Conservation (phyloP, 805 yeast genomes). For the Candida fluviatilis region DNA sequence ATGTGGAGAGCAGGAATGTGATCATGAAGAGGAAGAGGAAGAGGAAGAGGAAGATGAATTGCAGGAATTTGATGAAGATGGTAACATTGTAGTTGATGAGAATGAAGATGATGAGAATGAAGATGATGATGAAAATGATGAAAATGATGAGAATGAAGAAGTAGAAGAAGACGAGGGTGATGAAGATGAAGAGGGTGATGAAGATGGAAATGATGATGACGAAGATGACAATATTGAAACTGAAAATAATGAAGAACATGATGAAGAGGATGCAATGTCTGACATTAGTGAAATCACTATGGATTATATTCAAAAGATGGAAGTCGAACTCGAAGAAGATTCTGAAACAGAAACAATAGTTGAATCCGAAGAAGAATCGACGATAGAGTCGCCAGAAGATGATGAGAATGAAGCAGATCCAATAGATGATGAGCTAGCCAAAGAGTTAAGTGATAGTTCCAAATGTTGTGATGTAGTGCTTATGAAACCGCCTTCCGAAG, state of each 20-base stretch:
- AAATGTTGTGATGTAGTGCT: conserved; percentile 70
- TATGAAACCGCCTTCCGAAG: conserved; percentile 37
- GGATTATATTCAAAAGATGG: conserved; percentile 25
- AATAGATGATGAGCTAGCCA: conserved; percentile 23
- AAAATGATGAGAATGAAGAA: conserved; percentile 8
- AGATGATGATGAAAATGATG: conserved; percentile 12
- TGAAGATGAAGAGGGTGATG: conserved; percentile 10
- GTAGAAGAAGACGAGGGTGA: conserved; percentile 13
- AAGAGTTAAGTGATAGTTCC: conserved; percentile 30
- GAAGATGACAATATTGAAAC: conserved; percentile 12
- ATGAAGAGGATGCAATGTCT: not conserved
- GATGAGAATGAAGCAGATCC: conserved; percentile 11
- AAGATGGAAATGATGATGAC: conserved; percentile 5
- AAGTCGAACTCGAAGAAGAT: conserved; percentile 18
- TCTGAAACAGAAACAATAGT: conserved; percentile 15
- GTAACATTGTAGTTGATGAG: conserved; percentile 10
- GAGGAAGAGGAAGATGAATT: conserved; percentile 17
- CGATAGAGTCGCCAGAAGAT: conserved; percentile 16
- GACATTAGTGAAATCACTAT: conserved; percentile 15
- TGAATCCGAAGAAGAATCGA: conserved; percentile 20
- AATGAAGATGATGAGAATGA: conserved; percentile 13
- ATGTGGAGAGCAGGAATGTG: conserved; percentile 33
- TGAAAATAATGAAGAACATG: conserved; percentile 11
- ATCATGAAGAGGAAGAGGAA: conserved; percentile 21
- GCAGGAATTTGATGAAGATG: conserved; percentile 10